A percentile compares a stretch with the other conserved stretches of the same genome.
phyloP scores from a whole-genome alignment of 75 land plant genomes.

The Pinus taeda region DNA sequence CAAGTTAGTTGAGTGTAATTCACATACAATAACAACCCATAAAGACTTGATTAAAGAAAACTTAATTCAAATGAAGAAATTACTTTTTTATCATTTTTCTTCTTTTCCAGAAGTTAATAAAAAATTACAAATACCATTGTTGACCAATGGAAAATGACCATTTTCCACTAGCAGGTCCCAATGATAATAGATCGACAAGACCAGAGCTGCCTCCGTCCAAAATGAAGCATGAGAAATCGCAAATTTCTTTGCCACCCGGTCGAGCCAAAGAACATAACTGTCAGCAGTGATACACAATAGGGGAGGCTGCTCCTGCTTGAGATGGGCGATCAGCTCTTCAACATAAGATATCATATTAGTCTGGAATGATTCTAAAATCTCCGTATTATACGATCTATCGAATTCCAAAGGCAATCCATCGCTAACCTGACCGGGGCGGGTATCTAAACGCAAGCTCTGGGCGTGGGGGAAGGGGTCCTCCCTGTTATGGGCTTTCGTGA shows the following conservation, averaged over 20 bases:
- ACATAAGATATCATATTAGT: conserved; percentile 24
- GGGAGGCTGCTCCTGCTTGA: conserved; percentile 6
- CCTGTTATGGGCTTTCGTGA: background rate
- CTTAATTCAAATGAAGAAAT: no score
- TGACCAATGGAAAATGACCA: conserved; percentile 13
- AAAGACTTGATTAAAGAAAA: no score
- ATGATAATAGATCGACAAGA: conserved; percentile 33
- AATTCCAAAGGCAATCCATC: conserved; percentile 43
- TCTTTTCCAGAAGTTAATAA: background rate
- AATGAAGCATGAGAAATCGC: conserved; percentile 27
- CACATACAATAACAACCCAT: no score
- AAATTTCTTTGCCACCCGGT: conserved; percentile 26
- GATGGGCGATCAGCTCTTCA: conserved; percentile 23
- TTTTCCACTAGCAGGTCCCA: conserved; percentile 23
- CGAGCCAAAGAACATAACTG: conserved; percentile 33
- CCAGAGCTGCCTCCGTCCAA: conserved; percentile 42
- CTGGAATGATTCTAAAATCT: conserved; percentile 19
- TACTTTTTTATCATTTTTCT: no score
- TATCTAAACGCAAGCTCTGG: conserved; percentile 29
- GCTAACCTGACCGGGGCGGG: conserved; percentile 23
- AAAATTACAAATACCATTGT: background rate
- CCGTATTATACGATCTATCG: conserved; percentile 32
- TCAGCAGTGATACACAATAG: conserved; percentile 27
- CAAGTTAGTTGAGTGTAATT: no score
- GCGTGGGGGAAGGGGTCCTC: conserved; percentile 19